phyloP scores from a whole-genome alignment of 2,329 filamentous ascomycete species.

The Pseudogymnoascus sp. region DNA sequence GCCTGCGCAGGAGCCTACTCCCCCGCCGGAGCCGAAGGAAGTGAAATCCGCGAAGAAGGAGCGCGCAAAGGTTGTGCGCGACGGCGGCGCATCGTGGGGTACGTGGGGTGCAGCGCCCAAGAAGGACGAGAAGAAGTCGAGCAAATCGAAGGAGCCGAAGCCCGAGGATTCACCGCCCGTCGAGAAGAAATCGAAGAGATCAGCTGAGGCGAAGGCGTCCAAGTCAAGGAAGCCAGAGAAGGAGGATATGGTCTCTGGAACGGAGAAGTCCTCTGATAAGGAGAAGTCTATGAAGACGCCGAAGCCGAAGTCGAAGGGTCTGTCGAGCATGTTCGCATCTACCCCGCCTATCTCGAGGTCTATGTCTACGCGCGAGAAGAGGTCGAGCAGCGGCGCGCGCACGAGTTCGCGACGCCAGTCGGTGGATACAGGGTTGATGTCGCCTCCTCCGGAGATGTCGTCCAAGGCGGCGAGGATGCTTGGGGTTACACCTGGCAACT shows the following conservation, averaged over 20 bases:
- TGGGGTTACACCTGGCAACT: conserved; percentile 44
- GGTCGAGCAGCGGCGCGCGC: conserved; percentile 45
- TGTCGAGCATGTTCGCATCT: conserved; percentile 58
- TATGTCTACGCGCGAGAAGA: conserved; percentile 59
- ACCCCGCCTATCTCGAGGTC: conserved; percentile 60
- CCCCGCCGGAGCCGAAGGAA: conserved; percentile 44
- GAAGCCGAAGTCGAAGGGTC: conserved; percentile 37
- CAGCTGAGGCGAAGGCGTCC: conserved; percentile 38
- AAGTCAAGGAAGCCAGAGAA: conserved; percentile 52
- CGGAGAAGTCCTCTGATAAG: conserved; percentile 67
- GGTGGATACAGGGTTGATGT: conserved; percentile 58
- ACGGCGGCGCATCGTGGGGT: conserved; percentile 56
- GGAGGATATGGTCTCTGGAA: conserved; percentile 55
- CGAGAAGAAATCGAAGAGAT: conserved; percentile 35
- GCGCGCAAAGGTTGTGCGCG: conserved; percentile 66
- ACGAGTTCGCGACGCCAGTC: conserved; percentile 60
- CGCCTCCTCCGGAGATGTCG: conserved; percentile 62
- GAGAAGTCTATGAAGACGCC: conserved; percentile 41
- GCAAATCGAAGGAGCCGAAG: conserved; percentile 24
- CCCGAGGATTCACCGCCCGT: conserved; percentile 18
- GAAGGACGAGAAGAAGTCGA: conserved; percentile 29
- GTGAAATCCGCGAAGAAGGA: conserved; percentile 58
- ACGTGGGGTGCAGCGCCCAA: conserved; percentile 17
- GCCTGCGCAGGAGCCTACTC: conserved; percentile 40
- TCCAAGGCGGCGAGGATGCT: conserved; percentile 74